Base-by-base conservation (phyloP, 345 rosid species). In the Populus nigra region DNA sequence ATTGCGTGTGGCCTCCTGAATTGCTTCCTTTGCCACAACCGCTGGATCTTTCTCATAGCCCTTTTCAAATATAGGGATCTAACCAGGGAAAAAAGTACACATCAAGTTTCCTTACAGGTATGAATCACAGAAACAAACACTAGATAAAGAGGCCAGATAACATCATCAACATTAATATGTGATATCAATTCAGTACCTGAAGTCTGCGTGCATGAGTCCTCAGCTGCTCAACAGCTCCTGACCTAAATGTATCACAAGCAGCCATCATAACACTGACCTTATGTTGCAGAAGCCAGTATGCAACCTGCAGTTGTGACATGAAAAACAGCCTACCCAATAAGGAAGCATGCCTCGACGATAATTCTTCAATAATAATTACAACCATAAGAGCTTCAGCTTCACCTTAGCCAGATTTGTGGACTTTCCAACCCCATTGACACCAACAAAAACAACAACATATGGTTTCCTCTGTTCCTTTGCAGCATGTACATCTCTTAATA, bases 1-100 rank as follows among this genome's bases (percentile, higher is more conserved):
- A 81, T 88, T 89, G 62, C 88, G 91, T 36, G 91, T 80, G 39
- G 97, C 98, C 86, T 92, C 97, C 78, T 93, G 93, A 67, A 96
- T 96, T 69, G 99, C 98, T 87, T 96, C 99, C 87, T 96, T 93
- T 8, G 99, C 99, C 45, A 96, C 99, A 74, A 88, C 80, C 23
- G 99, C 98, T 74, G 99, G 98, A 89, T 96, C 97, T 87, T 94
- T 96, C 79, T 92, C 98, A 53, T 94, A 96, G 17, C 99, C 99
- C 87, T 96, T 96, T 84, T 96, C 98, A 83, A 91, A 96, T 76
- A 96, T 96, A 36, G 97, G 98, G 80, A 94, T 86, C 99, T 94
- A 85, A 55, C 78, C 73, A 57, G 71, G 27, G 43, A 65, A 75
- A 69, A 13, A 69, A 39, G 10, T 10, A 38, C 33, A 22, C 6